Evolutionary conservation across 371 early-diverging fungal species (phyloP), one percentile per base, ranked within the genome.

Genomic region (Mortierella sp.): DNA sequence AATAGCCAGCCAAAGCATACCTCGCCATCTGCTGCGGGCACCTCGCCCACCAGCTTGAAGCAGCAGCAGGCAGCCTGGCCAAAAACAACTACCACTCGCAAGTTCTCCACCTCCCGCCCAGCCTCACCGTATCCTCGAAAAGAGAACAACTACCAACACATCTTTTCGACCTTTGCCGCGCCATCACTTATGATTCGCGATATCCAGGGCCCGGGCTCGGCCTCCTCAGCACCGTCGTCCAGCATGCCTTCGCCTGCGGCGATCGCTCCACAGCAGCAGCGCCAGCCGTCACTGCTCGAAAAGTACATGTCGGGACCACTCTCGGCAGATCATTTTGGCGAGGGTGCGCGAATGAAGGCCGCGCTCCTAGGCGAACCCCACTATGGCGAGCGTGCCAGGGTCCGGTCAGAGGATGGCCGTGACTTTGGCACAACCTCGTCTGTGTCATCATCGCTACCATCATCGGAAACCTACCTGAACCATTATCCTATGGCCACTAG

Each of bases 101-200:
- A 79, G 29, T 70, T 72, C 15, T 79, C 80, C 12, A 73, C 61
- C 7, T 70, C 80, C 0, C 58, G 70, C 7, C 55, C 73, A 0
- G 69, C 50, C 15, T 77, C 79, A 3, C 72, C 77, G 9, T 68
- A 77, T 43, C 76, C 57, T 43, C 68, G 72, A 60, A 82, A 68
- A 58, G 79, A 70, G 69, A 75, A 59, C 61, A 57, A 67, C 14
- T 67, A 64, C 29, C 80, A 80, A 55, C 66, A 47, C 45, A 70
- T 70, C 62, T 68, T 80, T 15, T 69, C 72, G 21, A 61, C 67
- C 14, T 64, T 67, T 26, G 29, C 57, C 30, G 57, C 71, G 1
- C 80, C 74, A 2, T 80, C 80, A 0, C 68, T 80, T 18, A 74
- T 59, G 18, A 80, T 80, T 53, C 80, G 74, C 43, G 74, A 74